phyloP scores from a whole-genome alignment of 75 land plant genomes.

The Ceratopteris richardii region DNA sequence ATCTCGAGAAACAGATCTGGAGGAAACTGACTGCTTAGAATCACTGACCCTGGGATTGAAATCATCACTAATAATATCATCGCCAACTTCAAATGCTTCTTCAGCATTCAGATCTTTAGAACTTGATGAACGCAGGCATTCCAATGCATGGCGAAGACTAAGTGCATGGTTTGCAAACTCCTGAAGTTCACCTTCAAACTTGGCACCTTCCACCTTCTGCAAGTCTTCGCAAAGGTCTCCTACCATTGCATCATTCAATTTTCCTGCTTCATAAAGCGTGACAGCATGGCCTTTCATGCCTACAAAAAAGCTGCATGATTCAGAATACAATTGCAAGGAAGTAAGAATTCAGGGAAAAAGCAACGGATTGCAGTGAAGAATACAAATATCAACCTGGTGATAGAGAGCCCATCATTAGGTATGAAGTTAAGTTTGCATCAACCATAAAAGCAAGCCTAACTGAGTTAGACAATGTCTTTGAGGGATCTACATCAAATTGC shows the following conservation, averaged over 20 bases:
- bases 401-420: slow-evolving; percentile 99
- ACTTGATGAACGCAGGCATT: slow-evolving; percentile 87
- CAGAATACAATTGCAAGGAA: not conserved
- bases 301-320: slow-evolving; percentile 21
- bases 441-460: slow-evolving; percentile 82
- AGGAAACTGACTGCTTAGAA: not conserved
- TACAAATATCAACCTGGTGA: slow-evolving; percentile 70
- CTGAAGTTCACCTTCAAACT: slow-evolving; percentile 95
- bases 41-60: not conserved
- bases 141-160: slow-evolving; percentile 79
- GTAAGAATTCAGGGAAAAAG: not conserved
- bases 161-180: slow-evolving; percentile 97
- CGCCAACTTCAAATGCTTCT: not conserved
- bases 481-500: slow-evolving; percentile 35
- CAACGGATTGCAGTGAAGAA: no score
- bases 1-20: not conserved
- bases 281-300: slow-evolving; percentile 99
- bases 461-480: slow-evolving; percentile 22
- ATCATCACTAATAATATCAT: slow-evolving; percentile 1
- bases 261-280: slow-evolving; percentile 96
- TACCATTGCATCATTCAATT: slow-evolving; percentile 85
- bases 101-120: slow-evolving; percentile 5
- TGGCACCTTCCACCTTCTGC: slow-evolving; percentile 69
- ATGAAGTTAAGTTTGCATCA: slow-evolving; percentile 98
- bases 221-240: slow-evolving; percentile 86